A percentile compares a stretch with the other conserved stretches of the same genome.
These are phyloP conservation scores for Aspergillus cristatus DNA, from an alignment of 495 filamentous ascomycete genomes.

Conservation along the genomic window DNA sequence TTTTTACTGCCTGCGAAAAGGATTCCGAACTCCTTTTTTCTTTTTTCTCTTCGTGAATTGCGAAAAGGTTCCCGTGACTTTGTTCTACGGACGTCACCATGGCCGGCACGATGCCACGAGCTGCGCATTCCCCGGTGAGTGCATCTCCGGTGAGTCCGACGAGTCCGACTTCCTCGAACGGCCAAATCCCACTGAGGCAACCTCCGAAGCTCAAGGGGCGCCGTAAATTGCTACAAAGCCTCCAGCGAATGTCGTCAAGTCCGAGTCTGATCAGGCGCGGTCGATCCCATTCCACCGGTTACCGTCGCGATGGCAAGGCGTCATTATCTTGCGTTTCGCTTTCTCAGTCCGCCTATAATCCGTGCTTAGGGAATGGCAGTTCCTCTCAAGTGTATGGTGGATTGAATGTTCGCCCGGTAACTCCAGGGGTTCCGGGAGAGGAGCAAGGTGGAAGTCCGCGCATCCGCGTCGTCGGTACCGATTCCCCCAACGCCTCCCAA, in stretches of 20 bases:
- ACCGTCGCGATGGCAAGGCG: constrained; percentile 57
- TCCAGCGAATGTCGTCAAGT: constrained; percentile 85
- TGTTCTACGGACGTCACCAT: too few relatives aligned
- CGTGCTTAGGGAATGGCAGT: constrained; percentile 40
- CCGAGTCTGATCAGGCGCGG: constrained; percentile 60
- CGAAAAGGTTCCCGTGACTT: too few relatives aligned
- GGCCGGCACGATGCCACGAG: too few relatives aligned
- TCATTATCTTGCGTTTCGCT: constrained; percentile 86
- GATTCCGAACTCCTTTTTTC: too few relatives aligned
- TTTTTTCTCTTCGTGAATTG: too few relatives aligned
- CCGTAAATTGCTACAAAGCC: constrained; percentile 62
- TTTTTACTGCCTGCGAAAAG: too few relatives aligned
- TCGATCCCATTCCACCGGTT: constrained; percentile 46
- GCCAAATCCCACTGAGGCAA: constrained; percentile 39
- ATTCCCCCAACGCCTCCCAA: constrained; percentile 20
- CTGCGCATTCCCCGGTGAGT: constrained; percentile 8
- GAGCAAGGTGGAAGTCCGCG: constrained; percentile 35
- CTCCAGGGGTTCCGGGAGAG: constrained; percentile 48
- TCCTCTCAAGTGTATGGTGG: constrained; percentile 54
- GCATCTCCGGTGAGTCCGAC: constrained; percentile 21
- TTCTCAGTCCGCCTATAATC: constrained; percentile 49
- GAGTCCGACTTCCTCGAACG: constrained; percentile 22
- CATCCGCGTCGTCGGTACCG: constrained; percentile 39
- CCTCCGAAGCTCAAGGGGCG: constrained; percentile 62
- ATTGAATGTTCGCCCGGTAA: constrained; percentile 46